Evolutionary conservation across 352 stramenopile genomes (phyloP).

Genomic region (Globisporangium rhizosaccharum): DNA sequence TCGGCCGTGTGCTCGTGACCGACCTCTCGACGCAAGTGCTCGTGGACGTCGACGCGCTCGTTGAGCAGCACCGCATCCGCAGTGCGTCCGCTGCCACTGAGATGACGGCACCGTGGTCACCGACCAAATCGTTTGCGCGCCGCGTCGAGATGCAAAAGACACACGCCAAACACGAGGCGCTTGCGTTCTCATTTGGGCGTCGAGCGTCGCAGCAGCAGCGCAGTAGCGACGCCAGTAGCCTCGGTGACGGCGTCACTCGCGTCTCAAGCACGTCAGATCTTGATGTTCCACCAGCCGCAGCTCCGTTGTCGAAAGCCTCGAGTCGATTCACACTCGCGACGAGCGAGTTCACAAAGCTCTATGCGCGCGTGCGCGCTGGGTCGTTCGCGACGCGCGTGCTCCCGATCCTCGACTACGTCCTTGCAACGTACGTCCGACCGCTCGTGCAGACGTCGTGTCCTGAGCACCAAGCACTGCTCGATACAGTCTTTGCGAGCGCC

Average conservation of each 20-base stretch:
- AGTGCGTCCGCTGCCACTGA: conserved; percentile 24
- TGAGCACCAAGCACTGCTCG: conserved; percentile 53
- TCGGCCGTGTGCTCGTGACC: conserved; percentile 37
- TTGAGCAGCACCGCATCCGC: conserved; percentile 33
- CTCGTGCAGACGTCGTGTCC: conserved; percentile 44
- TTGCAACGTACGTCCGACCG: conserved; percentile 28
- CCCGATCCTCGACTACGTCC: conserved; percentile 37
- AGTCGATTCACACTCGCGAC: conserved; percentile 29
- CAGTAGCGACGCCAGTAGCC: conserved; percentile 2
- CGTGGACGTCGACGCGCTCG: conserved; percentile 50
- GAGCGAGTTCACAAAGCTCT: conserved; percentile 62
- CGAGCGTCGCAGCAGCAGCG: background rate
- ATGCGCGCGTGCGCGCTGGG: conserved; percentile 45
- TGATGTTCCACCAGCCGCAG: background rate
- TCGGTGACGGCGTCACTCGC: no score
- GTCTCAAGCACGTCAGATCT: no score
- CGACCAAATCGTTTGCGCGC: conserved; percentile 23
- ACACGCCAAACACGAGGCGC: conserved; percentile 25
- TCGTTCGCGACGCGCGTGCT: conserved; percentile 42
- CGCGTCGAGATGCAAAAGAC: conserved; percentile 26
- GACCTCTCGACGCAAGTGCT: conserved; percentile 51
- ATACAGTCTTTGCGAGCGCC: conserved; percentile 31
- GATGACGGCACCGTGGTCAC: conserved; percentile 30
- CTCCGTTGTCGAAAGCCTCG: background rate
- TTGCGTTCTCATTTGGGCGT: conserved; percentile 22